phyloP scores from a whole-genome alignment of 2,329 filamentous ascomycete genomes.

The Karstenula rhodostoma region DNA sequence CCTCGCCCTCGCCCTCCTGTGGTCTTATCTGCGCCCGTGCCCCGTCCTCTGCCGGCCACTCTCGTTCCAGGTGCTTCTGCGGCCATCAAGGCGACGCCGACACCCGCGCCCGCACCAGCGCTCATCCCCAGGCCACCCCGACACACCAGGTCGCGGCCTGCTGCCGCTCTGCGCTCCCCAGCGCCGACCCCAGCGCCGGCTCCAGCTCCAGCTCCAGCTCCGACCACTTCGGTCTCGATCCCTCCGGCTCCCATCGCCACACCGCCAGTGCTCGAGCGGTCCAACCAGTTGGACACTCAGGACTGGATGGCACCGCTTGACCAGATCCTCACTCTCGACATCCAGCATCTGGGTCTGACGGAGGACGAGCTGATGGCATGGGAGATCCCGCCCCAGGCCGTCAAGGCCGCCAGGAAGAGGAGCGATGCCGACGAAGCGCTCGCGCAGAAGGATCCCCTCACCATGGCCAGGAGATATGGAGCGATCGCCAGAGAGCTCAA shows the following conservation, averaged over 20 bases:
- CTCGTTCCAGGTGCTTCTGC: too few relatives aligned
- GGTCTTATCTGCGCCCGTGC: background rate
- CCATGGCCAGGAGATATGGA: background rate
- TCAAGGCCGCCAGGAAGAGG: background rate
- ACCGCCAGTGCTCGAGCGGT: background rate
- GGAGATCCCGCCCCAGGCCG: background rate
- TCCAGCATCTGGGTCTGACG: background rate
- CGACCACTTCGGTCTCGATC: background rate
- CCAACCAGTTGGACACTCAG: background rate
- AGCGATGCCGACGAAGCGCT: background rate
- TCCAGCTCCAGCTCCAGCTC: background rate
- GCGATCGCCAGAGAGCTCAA: background rate
- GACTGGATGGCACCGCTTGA: background rate
- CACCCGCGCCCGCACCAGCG: background rate
- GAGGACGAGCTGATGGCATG: slow-evolving; percentile 3
- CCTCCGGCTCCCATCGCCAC: background rate
- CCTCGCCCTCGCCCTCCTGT: too few relatives aligned
- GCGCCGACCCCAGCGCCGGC: background rate
- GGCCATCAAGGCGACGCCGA: too few relatives aligned
- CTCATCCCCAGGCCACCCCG: background rate
- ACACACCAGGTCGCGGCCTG: background rate
- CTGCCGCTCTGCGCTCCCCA: background rate
- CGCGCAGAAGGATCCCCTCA: background rate
- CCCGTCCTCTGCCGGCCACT: background rate
- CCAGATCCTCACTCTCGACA: slow-evolving; percentile 2